Evolutionary conservation across 495 filamentous ascomycete genomes (phyloP).

Genomic region (Aspergillus haitiensis): DNA sequence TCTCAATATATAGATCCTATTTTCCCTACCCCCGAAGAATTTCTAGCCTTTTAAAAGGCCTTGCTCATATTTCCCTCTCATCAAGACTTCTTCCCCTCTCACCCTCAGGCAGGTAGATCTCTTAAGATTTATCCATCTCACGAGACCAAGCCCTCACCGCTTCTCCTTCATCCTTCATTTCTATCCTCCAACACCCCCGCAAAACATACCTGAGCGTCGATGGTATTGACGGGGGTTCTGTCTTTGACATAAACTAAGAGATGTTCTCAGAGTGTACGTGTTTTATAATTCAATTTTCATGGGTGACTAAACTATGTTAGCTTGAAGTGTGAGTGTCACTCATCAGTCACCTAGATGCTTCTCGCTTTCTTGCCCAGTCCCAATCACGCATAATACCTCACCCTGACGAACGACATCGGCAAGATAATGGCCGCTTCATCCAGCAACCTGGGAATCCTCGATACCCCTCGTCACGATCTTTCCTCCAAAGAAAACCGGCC

Average conservation of each 20-base stretch:
- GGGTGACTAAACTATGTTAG: no score
- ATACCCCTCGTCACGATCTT: constrained; percentile 49
- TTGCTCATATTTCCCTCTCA: no score
- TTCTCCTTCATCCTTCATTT: constrained; percentile 5
- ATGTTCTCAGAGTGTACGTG: constrained; percentile 99
- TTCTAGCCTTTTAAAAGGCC: no score
- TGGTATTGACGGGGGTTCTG: not conserved
- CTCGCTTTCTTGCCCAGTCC: constrained; percentile 94
- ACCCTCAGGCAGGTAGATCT: no score
- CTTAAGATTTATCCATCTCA: not conserved
- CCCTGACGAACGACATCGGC: constrained; percentile 56
- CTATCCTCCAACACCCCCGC: not conserved
- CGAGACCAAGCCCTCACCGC: constrained; percentile 17
- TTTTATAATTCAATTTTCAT: not conserved
- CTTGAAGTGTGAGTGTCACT: not conserved
- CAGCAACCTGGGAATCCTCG: constrained; percentile 46
- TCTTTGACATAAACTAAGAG: constrained; percentile 3
- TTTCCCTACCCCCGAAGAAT: no score
- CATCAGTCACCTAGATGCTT: constrained; percentile 69
- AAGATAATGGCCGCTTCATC: constrained; percentile 49
- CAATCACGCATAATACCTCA: constrained; percentile 80
- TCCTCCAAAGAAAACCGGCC: constrained; percentile 51
- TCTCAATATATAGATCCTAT: no score
- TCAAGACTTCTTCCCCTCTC: no score
- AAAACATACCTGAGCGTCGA: not conserved